Conservation (phyloP, 2,329 filamentous ascomycete genomes). For the Trichoderma sp. region DNA sequence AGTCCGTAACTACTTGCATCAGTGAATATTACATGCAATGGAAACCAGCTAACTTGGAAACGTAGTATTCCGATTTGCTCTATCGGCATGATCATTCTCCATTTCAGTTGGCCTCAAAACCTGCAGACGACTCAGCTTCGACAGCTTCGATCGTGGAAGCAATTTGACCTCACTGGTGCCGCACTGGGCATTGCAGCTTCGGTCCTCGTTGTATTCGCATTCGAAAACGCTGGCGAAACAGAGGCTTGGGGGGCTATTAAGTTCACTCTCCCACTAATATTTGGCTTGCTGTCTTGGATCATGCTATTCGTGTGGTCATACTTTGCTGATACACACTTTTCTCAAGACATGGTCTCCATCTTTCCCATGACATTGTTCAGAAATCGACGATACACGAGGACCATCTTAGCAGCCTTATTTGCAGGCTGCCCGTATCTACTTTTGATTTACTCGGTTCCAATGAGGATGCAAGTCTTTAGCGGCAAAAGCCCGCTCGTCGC, state of each 20-base stretch:
- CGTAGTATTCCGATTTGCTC: slow-evolving; percentile 55
- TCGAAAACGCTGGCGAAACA: slow-evolving; percentile 53
- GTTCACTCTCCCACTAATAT: slow-evolving; percentile 40
- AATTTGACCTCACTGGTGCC: slow-evolving; percentile 59
- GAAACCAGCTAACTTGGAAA: slow-evolving; percentile 25
- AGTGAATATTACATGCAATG: background rate
- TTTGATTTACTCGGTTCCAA: slow-evolving; percentile 53
- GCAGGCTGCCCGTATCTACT: slow-evolving; percentile 56
- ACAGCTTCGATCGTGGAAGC: slow-evolving; percentile 49
- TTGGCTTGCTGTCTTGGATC: slow-evolving; percentile 38
- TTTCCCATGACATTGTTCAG: slow-evolving; percentile 54
- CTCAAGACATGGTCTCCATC: slow-evolving; percentile 43
- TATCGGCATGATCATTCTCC: slow-evolving; percentile 52
- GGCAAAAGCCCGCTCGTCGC: slow-evolving; percentile 50
- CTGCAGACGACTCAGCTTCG: slow-evolving; percentile 45
- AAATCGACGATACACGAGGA: slow-evolving; percentile 51
- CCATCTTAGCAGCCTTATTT: slow-evolving; percentile 51
- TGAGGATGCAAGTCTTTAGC: slow-evolving; percentile 56
- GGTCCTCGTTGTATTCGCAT: slow-evolving; percentile 60
- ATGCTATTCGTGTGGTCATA: slow-evolving; percentile 39
- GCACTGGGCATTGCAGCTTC: slow-evolving; percentile 58
- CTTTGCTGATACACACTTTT: slow-evolving; percentile 34
- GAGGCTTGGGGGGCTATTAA: slow-evolving; percentile 49
- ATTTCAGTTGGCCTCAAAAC: slow-evolving; percentile 54
- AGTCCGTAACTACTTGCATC: slow-evolving; percentile 44